Evolutionary conservation across 345 rosid species (phyloP), one percentile per base, ranked within the genome.

Genomic region (Hibiscus tridactylites): DNA sequence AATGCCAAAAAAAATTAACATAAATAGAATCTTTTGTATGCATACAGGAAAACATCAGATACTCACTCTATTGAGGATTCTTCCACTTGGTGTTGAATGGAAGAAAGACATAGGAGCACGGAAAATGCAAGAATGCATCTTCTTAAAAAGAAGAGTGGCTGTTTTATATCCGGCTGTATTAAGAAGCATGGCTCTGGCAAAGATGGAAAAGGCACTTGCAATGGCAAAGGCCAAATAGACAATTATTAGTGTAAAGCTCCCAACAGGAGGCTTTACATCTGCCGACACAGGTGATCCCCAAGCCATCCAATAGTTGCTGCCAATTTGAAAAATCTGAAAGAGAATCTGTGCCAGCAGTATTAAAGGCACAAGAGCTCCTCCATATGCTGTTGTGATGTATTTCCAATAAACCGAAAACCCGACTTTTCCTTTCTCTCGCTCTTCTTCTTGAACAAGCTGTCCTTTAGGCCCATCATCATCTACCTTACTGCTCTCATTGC

Each of bases 361-460:
- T 24, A 90, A 35, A 19, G 96, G 96, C 71, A 86, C 82, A 28
- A 86, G 79, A 61, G 87, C 88, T 74, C 92, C 96, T 61, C 91
- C 84, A 47, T 87, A 85, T 65, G 91, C 88, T 3, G 80, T 76
- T 1, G 89, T 90, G 35, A 89, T 76, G 69, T 85, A 90, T 21
- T 86, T 85, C 90, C 88, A 77, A 82, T 88, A 93, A 8, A 93
- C 91, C 1, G 77, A 44, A 75, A 88, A 81, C 64, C 93, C 90
- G 13, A 93, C 98, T 58, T 75, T 81, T 3, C 98, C 98, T 81
- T 86, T 93, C 80, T 88, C 95, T 70, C 97, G 86, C 76, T 93
- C 98, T 58, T 92, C 98, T 78, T 89, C 95, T 80, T 90, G 89
- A 65, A 92, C 84, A 72, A 92, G 86, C 79, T 92, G 96, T 63